A percentile compares a stretch with the other conserved stretches of the same genome.
Conservation (phyloP, 2,329 filamentous ascomycete genomes). For the Blumeriella jaapii region DNA sequence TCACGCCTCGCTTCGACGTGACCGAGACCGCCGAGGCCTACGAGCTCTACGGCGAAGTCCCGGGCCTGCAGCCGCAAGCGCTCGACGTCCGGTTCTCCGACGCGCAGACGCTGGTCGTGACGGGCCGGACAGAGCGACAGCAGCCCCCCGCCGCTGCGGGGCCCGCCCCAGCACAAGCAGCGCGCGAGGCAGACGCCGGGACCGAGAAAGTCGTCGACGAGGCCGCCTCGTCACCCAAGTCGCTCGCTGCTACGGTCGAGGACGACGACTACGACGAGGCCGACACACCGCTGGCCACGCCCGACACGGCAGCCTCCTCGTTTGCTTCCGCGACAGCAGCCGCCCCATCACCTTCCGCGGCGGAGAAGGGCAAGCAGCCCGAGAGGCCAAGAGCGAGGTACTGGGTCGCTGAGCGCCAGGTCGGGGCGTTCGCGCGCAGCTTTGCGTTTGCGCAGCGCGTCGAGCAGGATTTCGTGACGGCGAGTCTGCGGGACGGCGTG, state of each 20-base stretch:
- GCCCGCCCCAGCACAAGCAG: too few relatives aligned
- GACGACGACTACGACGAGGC: slow-evolving; percentile 21
- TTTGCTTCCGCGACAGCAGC: slow-evolving; percentile 20
- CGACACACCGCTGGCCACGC: slow-evolving; percentile 17
- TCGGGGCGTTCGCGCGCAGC: slow-evolving; percentile 54
- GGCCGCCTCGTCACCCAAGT: slow-evolving; percentile 24
- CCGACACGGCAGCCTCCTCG: slow-evolving; percentile 8
- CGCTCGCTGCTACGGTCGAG: slow-evolving; percentile 17
- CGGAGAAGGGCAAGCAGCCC: slow-evolving; percentile 25
- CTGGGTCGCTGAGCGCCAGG: slow-evolving; percentile 56
- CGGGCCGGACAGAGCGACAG: slow-evolving; percentile 38
- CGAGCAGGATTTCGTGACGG: slow-evolving; percentile 48
- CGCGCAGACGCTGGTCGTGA: slow-evolving; percentile 58
- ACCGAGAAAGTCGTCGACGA: too few relatives aligned
- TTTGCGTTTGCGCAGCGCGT: slow-evolving; percentile 56
- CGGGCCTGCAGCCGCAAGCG: slow-evolving; percentile 60
- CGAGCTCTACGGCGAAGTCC: slow-evolving; percentile 69
- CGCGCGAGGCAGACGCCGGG: too few relatives aligned
- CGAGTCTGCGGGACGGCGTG: slow-evolving; percentile 52
- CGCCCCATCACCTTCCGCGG: too few relatives aligned
- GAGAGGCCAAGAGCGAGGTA: slow-evolving; percentile 43
- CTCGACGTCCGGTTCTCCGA: slow-evolving; percentile 69
- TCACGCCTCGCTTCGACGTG: slow-evolving; percentile 68
- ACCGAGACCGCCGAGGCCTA: slow-evolving; percentile 57
- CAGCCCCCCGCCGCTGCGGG: slow-evolving; percentile 35